phyloP scores from a whole-genome alignment of 2,329 filamentous ascomycete genomes.

The Arachnopeziza araneosa region DNA sequence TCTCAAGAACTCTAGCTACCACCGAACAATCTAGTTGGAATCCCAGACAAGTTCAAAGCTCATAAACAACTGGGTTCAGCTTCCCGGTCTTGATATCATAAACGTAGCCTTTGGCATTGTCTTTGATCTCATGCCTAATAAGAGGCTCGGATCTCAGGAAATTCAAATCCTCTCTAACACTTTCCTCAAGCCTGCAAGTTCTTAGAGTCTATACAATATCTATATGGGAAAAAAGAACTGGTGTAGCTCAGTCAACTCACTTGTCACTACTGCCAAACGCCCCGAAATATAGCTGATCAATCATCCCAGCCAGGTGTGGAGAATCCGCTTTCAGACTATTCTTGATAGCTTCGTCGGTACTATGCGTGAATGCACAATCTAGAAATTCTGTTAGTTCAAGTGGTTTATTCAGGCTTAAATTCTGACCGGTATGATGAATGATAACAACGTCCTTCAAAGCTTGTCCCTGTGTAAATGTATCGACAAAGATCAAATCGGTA shows the following conservation, averaged over 20 bases:
- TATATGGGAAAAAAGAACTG: background rate
- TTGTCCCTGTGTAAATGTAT: background rate
- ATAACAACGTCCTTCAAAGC: background rate
- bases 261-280: background rate
- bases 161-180: conserved; percentile 4
- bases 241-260: background rate
- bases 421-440: conserved; percentile 5
- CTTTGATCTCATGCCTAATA: conserved; percentile 3
- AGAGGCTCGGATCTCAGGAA: conserved; percentile 1
- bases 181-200: conserved; percentile 2
- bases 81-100: conserved; percentile 10
- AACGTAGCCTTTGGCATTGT: conserved; percentile 4
- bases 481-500: background rate
- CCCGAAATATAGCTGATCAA: conserved; percentile 3
- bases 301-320: background rate
- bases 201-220: background rate
- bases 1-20: background rate
- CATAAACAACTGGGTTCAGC: background rate
- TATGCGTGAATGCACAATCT: conserved; percentile 6
- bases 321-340: background rate
- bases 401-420: background rate
- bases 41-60: background rate
- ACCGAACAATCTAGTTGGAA: background rate
- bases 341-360: conserved; percentile 2
- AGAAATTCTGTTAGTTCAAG: background rate